phyloP scores from a whole-genome alignment of 768 basidiomycete species.

The Dioszegia crocea region DNA sequence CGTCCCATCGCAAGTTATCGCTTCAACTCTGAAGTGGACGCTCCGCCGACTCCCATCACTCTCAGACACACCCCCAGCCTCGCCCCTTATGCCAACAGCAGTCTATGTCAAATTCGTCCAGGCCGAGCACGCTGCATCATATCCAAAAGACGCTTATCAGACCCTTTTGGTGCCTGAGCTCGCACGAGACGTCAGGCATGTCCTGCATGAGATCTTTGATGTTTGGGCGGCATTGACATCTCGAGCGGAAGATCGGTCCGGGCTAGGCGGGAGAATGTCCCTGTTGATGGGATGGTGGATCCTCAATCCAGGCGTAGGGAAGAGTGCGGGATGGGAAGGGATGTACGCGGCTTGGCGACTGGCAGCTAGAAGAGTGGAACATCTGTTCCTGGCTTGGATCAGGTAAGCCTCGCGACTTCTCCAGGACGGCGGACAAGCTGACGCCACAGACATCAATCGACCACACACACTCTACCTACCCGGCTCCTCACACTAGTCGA shows the following conservation, averaged over 20 bases:
- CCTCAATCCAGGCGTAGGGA: background rate
- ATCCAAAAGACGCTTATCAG: constrained; percentile 22
- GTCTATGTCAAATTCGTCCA: constrained; percentile 24
- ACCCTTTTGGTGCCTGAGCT: constrained; percentile 11
- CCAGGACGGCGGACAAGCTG: background rate
- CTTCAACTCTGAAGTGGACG: constrained; percentile 22
- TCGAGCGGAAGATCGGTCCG: constrained; percentile 18
- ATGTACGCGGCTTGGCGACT: constrained; percentile 30
- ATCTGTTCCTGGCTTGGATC: constrained; percentile 38
- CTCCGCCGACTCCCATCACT: constrained; percentile 13
- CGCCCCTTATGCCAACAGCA: constrained; percentile 6
- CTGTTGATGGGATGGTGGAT: constrained; percentile 34
- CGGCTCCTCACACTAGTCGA: constrained; percentile 22
- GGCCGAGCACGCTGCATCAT: constrained; percentile 25
- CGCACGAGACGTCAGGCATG: background rate
- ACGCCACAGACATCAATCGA: constrained; percentile 19
- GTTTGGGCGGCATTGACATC: constrained; percentile 22
- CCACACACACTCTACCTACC: constrained; percentile 17
- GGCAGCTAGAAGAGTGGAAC: constrained; percentile 22
- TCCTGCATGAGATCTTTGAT: constrained; percentile 31
- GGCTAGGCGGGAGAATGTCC: constrained; percentile 17
- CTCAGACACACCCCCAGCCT: background rate
- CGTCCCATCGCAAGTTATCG: constrained; percentile 3
- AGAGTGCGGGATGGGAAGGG: constrained; percentile 13
- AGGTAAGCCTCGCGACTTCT: constrained; percentile 19